Conservation (phyloP, 805 yeast genomes). For the Candida fluviatilis region DNA sequence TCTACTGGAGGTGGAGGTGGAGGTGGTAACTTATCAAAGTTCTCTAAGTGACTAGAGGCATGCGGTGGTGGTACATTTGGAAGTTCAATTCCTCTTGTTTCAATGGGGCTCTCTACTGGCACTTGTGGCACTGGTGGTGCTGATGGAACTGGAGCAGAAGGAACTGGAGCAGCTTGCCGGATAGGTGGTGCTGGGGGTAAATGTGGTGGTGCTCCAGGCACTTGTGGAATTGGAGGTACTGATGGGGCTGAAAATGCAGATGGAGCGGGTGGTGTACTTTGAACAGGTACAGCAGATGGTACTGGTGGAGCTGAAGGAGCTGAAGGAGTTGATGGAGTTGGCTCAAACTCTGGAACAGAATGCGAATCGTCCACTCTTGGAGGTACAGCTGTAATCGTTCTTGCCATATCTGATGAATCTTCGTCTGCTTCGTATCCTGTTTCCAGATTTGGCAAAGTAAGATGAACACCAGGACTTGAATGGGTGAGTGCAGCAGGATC, state of each 20-base stretch:
- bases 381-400: slow-evolving; percentile 3
- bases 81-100: no score
- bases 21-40: slow-evolving; percentile 12
- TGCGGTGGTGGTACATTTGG: no score
- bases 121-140: slow-evolving; percentile 9
- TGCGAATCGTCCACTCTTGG: not conserved
- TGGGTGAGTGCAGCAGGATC: not conserved
- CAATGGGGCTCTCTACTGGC: no score
- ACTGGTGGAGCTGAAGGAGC: slow-evolving; percentile 10
- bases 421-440: slow-evolving; percentile 76
- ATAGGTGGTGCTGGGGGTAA: not conserved
- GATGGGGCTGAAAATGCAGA: slow-evolving; percentile 5
- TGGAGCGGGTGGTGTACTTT: slow-evolving; percentile 6
- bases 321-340: not conserved
- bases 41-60: not conserved
- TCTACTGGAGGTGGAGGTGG: slow-evolving; percentile 9
- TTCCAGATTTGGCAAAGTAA: slow-evolving; percentile 17
- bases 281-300: slow-evolving; percentile 7
- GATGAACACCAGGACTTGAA: not conserved
- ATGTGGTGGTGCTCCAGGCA: no score
- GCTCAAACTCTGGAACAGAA: no score
- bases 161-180: not conserved
- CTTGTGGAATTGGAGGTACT: slow-evolving; percentile 2
- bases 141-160: slow-evolving; percentile 14
- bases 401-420: slow-evolving; percentile 30